Base-by-base conservation (phyloP, 2,329 filamentous ascomycete species). In the Corniculantispora saksenae region DNA sequence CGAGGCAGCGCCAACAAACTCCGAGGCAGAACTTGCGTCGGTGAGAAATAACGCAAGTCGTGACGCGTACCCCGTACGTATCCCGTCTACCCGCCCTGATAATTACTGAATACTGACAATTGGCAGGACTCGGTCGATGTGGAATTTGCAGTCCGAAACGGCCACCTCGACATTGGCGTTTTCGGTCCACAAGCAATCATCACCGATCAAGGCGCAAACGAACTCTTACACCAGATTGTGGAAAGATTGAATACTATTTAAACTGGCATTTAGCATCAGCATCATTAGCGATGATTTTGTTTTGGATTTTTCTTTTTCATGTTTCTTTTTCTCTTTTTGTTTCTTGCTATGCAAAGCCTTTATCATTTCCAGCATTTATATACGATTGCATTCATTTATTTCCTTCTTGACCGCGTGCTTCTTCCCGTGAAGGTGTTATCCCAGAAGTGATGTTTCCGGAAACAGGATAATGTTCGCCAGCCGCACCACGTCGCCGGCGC, bases 391-490 rank as follows among this genome's bases (percentile, higher is more conserved):
- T 43, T n/a, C n/a, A n/a, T n/a, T n/a, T n/a, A n/a, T n/a, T n/a
- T n/a, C n/a, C n/a, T n/a, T n/a, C n/a, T n/a, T n/a, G n/a, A n/a
- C n/a, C n/a, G n/a, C n/a, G n/a, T n/a, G n/a, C 27, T 29, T 61
- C 13, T 13, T 40, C 25, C 10, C 15, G 23, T 51, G 25, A 50
- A 21, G n/a, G n/a, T n/a, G n/a, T 43, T 43, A 29, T 8, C 21
- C 38, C 3, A 54, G 59, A 73, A 74, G 9, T 72, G 73, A 64
- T 73, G 64, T 74, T 76, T 85, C 83, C 2, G 84, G 84, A 67
- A 86, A 86, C 32, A 86, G 73, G 61, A 87, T 86, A 62, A 84
- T 84, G 70, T 86, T 86, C 25, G 84, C 83, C 45, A 86, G 74
- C 45, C 82, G 74, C 15, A 85, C 79, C 1, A 86, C 81, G 70